Evolutionary conservation across 2,329 filamentous ascomycete species (phyloP), one percentile per base, ranked within the genome.

Genomic region (Aspergillus sp.): DNA sequence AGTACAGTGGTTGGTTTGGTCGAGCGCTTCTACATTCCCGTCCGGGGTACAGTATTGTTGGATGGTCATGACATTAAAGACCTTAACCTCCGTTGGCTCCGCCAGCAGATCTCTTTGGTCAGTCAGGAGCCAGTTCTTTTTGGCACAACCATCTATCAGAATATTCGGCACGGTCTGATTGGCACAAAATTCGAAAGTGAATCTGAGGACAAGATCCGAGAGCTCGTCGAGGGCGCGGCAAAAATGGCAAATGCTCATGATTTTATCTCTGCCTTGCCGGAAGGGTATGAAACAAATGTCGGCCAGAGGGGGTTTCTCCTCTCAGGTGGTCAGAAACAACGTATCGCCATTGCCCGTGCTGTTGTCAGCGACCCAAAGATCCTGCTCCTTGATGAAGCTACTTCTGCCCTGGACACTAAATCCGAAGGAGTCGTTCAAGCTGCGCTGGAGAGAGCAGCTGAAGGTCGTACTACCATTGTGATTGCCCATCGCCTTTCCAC

Each of bases 401-500:
- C 95, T 0, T 95, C 90, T 38, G 92, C 92, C 4, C 82, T 99
- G 0, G 95, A 99, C 69, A 96, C 93, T 20, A 93, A 95, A 70
- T 96, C 91, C 0, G 95, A 99, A 76, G 92, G 91, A 45, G 89
- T 96, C 9, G 93, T 99, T 1, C 95, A 98, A 73, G 91, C 91
- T 42, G 95, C 95, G 17, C 82, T 99, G 8, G 93, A 98, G 67
- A 89, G 85, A 49, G 95, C 93, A 24, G 84, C 92, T 1, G 83
- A 89, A 62, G 93, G 93, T 22, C 85, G 95, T 53, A 99, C 95
- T 0, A 98, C 95, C 2, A 96, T 98, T 66, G 90, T 93, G 6
- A 98, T 99, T 73, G 95, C 95, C 43, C 95, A 99, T 77, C 88
- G 93, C 64, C 81, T 99, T 8, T 96, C 92, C 0, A 99, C 95